These are phyloP conservation scores for Metrosideros polymorpha DNA, from an alignment of 441 rosid species.

Conservation along the genomic window DNA sequence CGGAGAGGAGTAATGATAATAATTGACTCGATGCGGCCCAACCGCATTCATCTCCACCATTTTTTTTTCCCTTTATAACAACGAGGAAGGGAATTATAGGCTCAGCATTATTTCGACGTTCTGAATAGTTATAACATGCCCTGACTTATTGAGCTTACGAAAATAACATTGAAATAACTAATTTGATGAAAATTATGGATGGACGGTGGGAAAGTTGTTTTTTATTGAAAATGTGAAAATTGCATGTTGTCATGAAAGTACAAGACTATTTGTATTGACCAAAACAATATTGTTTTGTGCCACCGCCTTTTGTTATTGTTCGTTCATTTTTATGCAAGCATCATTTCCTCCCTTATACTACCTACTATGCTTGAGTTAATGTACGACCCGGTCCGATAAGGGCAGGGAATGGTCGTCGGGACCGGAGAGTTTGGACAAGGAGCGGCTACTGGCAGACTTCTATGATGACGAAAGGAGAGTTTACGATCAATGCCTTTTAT, in stretches of 20 bases:
- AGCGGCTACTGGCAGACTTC: too few species aligned
- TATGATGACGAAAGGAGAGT: too few species aligned
- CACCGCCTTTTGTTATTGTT: not conserved
- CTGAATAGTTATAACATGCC: too few species aligned
- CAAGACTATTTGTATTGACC: rapidly evolving
- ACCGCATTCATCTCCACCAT: not conserved
- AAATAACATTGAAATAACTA: not conserved
- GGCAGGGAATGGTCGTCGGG: too few species aligned
- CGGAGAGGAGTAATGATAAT: not conserved
- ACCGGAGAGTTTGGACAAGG: too few species aligned
- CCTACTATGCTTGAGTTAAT: not conserved
- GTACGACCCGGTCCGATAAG: too few species aligned
- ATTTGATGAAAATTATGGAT: not conserved
- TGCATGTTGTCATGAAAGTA: rapidly evolving
- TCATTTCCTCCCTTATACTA: not conserved
- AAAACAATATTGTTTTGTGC: not conserved
- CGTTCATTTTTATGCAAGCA: not conserved
- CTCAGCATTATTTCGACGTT: not conserved
- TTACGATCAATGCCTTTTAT: too few species aligned
- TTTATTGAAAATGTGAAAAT: not conserved
- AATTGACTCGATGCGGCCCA: not conserved
- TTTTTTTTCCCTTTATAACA: not conserved
- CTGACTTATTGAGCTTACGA: not conserved
- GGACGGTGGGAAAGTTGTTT: not conserved
- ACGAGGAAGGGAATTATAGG: not conserved